Base-by-base conservation (phyloP, 495 filamentous ascomycete genomes). In the Corynascus novoguineensis region DNA sequence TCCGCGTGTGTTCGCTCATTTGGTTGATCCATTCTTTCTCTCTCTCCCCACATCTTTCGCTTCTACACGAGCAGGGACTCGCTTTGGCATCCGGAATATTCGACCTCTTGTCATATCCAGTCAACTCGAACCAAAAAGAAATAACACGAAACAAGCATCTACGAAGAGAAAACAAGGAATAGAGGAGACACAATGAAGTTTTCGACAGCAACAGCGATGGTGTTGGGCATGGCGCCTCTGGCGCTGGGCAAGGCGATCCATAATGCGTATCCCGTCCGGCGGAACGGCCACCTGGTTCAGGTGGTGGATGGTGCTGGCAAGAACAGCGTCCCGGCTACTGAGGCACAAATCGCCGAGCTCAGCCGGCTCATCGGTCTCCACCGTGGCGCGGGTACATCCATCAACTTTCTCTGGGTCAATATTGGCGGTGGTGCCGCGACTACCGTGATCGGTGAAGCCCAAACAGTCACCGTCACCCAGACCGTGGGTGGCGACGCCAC, bases 31-130 rank as follows among this genome's bases (percentile, higher is more conserved):
- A 54, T 62, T 68, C 64, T 66, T 66, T 68, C 64, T 70, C 60
- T 64, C 29, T 31, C 37, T 59, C 65, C 70, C 63, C 62, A 67
- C 59, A 67, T 62, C 67, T 52, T 71, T 71, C 63, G 60, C 67
- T 74, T 74, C 67, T 64, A 71, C 63, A 73, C 79, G 79, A 81
- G 79, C 78, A 80, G 79, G 78, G 73, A 69, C 78, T 81, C 79
- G 76, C 74, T 55, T 63, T 54, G 44, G 53, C 59, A 60, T 69
- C 55, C 58, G 57, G 56, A 48, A 32, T 52, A 58, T 53, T 17
- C 25, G 34, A 34, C 50, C 44, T 55, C 47, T 55, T 29, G 58
- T 69, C 58, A 63, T 69, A 47, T 32, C 19, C 22, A n/a, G 40
- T 38, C 5, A 37, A 41, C 50, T 53, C 19, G 38, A 44, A n/a